A percentile compares a stretch with the other conserved stretches of the same genome.
Conservation (phyloP, 495 filamentous ascomycete genomes). For the Ascodesmis nigricans region DNA sequence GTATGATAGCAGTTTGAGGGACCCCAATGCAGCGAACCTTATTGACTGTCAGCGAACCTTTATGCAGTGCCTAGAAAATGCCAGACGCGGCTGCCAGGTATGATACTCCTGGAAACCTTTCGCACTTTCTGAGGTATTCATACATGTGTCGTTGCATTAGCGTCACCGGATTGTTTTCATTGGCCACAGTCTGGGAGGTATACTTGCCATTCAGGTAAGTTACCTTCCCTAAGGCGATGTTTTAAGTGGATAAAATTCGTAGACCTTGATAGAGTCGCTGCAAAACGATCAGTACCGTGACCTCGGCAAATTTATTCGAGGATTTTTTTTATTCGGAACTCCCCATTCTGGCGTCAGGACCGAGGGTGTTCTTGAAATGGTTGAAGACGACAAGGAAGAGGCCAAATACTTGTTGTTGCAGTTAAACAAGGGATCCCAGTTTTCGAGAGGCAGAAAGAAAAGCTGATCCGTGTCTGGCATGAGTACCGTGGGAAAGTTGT, state of each 20-base stretch:
- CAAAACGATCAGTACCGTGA: constrained; percentile 25
- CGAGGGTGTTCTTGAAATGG: constrained; percentile 25
- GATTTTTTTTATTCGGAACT: constrained; percentile 29
- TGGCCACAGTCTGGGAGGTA: constrained; percentile 28
- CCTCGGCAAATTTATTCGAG: constrained; percentile 25
- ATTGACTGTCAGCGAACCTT: constrained; percentile 6
- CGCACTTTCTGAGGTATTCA: constrained; percentile 1
- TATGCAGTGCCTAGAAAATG: constrained; percentile 6
- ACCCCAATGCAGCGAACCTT: constrained; percentile 4
- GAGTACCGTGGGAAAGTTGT: constrained; percentile 23
- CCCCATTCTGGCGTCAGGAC: constrained; percentile 27
- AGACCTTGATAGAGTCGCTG: constrained; percentile 27
- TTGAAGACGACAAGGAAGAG: constrained; percentile 14
- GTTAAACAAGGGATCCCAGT: constrained; percentile 26
- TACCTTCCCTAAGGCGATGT: background rate
- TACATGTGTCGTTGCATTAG: constrained; percentile 1
- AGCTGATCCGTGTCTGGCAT: constrained; percentile 24
- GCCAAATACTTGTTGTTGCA: constrained; percentile 20
- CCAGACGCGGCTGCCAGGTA: constrained; percentile 5
- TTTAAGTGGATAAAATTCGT: constrained; percentile 1
- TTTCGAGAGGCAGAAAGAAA: constrained; percentile 25
- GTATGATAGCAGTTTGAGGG: constrained; percentile 13
- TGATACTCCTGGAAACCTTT: background rate
- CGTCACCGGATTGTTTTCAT: constrained; percentile 24
- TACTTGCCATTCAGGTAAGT: constrained; percentile 28